These are phyloP conservation scores for Hypericum androsaemum DNA, from an alignment of 345 rosid genomes.

Conservation along the genomic window DNA sequence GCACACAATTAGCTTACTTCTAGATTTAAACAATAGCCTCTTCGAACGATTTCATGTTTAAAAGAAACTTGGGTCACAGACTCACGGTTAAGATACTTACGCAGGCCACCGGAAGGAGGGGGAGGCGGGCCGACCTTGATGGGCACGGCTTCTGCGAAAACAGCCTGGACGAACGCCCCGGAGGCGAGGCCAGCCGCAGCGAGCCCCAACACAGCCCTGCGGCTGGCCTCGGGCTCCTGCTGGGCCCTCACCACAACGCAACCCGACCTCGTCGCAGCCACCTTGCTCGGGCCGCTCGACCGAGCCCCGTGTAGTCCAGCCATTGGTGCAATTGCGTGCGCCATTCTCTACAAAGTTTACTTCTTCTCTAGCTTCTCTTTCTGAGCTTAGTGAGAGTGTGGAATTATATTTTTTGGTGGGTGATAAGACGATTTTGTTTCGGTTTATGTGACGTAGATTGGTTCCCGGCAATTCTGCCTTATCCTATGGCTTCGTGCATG, in stretches of 20 bases:
- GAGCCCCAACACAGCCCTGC: conserved; percentile 58
- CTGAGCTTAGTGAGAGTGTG: too few relatives aligned
- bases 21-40: too few relatives aligned
- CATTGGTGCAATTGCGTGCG: not conserved
- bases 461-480: too few relatives aligned
- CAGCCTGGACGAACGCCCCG: conserved; percentile 62
- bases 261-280: conserved; percentile 25
- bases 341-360: too few relatives aligned
- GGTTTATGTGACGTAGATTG: too few relatives aligned
- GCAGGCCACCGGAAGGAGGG: conserved; percentile 82
- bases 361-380: too few relatives aligned
- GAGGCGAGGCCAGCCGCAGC: conserved; percentile 64
- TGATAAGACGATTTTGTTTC: too few relatives aligned
- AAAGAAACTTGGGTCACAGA: not conserved
- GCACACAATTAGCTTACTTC: too few relatives aligned
- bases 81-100: conserved; percentile 39
- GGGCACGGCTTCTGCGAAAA: conserved; percentile 54
- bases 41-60: too few relatives aligned
- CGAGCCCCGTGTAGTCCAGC: not conserved
- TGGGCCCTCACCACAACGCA: conserved; percentile 53
- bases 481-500: too few relatives aligned
- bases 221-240: conserved; percentile 54
- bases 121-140: conserved; percentile 92
- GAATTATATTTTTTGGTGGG: too few relatives aligned
- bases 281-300: conserved; percentile 8